These are phyloP conservation scores for Spergularia azorica DNA, from an alignment of 179 eudicot species.

Conservation along the genomic window DNA sequence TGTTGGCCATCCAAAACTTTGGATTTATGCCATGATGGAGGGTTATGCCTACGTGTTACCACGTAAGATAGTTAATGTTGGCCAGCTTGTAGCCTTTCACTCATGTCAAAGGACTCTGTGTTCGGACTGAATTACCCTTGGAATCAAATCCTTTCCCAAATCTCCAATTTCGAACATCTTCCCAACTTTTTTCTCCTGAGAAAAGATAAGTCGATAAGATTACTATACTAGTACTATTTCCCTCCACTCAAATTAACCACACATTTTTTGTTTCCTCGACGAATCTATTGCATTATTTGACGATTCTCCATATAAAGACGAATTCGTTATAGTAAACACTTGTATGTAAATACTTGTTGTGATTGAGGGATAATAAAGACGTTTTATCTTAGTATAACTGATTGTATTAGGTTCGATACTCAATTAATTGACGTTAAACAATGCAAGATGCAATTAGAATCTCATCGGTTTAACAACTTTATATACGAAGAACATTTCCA, in stretches of 20 bases:
- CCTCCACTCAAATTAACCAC: slow-evolving; percentile 23
- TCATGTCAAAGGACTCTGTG: slow-evolving; percentile 20
- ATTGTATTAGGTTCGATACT: too few species aligned
- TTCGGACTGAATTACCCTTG: not conserved
- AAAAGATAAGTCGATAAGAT: slow-evolving; percentile 17
- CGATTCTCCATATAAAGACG: not conserved
- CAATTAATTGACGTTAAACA: too few species aligned
- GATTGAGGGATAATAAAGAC: not conserved
- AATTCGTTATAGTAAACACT: not conserved
- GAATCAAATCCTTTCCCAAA: slow-evolving; percentile 24
- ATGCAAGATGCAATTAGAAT: too few species aligned
- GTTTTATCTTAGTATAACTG: too few species aligned
- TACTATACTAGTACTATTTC: not conserved
- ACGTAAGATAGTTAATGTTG: not conserved
- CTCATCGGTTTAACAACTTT: too few species aligned
- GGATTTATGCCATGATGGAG: not conserved
- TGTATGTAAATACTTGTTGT: not conserved
- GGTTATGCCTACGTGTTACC: slow-evolving; percentile 23
- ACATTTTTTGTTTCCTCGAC: not conserved
- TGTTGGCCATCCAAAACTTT: slow-evolving; percentile 7
- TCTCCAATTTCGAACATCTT: not conserved
- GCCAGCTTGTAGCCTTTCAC: slow-evolving; percentile 22
- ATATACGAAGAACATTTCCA: too few species aligned
- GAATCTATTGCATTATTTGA: slow-evolving; percentile 8
- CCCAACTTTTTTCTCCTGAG: slow-evolving; percentile 29